Conservation (phyloP, 179 eudicot species). For the Heliamphora pulchella region DNA sequence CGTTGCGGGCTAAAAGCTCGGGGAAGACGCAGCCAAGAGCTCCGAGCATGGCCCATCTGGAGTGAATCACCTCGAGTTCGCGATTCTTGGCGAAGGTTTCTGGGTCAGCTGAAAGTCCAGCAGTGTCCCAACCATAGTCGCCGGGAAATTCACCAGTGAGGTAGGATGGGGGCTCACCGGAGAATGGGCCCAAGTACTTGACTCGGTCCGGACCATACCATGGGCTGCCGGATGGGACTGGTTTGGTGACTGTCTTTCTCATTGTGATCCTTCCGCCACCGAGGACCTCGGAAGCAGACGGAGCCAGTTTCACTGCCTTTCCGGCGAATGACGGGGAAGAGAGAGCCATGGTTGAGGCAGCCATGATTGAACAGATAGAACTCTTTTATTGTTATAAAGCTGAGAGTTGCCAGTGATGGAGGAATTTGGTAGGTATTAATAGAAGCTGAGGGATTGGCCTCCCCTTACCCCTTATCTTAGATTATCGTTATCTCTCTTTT, state of each 20-base stretch:
- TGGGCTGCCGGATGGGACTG: slow-evolving; percentile 49
- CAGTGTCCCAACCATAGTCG: slow-evolving; percentile 47
- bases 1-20: slow-evolving; percentile 47
- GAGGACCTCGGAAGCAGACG: slow-evolving; percentile 28
- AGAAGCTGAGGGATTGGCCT: not conserved
- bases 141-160: slow-evolving; percentile 70
- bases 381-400: too few species aligned
- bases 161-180: slow-evolving; percentile 65
- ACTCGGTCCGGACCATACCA: slow-evolving; percentile 78
- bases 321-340: slow-evolving; percentile 54
- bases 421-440: slow-evolving; percentile 10
- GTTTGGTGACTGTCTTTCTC: slow-evolving; percentile 40
- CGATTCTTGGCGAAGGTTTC: slow-evolving; percentile 47
- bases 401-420: not conserved
- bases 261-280: slow-evolving; percentile 45
- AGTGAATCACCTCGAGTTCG: slow-evolving; percentile 39
- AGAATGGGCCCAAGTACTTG: slow-evolving; percentile 69
- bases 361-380: slow-evolving; percentile 25
- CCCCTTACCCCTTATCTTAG: slow-evolving; percentile 20
- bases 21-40: slow-evolving; percentile 46
- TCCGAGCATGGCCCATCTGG: slow-evolving; percentile 44
- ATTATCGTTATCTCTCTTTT: slow-evolving; percentile 15
- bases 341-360: slow-evolving; percentile 55
- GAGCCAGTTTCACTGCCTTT: slow-evolving; percentile 35
- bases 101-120: slow-evolving; percentile 43